A percentile compares a stretch with the other conserved stretches of the same genome.
Evolutionary conservation across 768 basidiomycete species (phyloP).

Genomic region (Boletus edulis): DNA sequence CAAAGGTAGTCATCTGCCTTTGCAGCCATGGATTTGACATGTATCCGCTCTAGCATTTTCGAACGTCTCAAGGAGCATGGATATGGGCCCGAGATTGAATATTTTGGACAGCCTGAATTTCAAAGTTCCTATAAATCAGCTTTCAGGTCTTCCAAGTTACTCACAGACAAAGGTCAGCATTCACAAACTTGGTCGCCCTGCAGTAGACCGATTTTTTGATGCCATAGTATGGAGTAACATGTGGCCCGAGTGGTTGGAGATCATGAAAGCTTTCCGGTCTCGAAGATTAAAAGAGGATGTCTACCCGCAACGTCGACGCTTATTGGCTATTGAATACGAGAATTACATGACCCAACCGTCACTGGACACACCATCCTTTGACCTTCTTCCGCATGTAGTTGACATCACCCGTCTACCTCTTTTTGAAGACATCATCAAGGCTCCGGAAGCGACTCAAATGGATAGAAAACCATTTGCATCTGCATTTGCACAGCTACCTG

Average conservation of each 20-base stretch:
- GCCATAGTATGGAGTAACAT: slow-evolving; percentile 10
- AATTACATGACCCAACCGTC: slow-evolving; percentile 7
- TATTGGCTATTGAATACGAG: slow-evolving; percentile 5
- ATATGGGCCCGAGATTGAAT: neutral
- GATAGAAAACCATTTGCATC: slow-evolving; percentile 1
- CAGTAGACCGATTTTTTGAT: neutral
- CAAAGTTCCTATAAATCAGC: neutral
- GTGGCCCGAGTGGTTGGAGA: neutral
- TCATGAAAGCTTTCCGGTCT: slow-evolving; percentile 1
- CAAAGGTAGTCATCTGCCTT: neutral
- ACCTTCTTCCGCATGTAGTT: slow-evolving; percentile 14
- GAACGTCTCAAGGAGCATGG: slow-evolving; percentile 3
- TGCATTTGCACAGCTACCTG: slow-evolving; percentile 14
- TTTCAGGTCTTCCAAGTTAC: slow-evolving; percentile 3
- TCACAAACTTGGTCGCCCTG: too few species aligned
- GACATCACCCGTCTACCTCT: slow-evolving; percentile 10
- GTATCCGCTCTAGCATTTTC: slow-evolving; percentile 5
- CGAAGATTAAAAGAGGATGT: neutral
- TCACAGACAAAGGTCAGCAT: slow-evolving; percentile 8
- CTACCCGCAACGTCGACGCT: slow-evolving; percentile 5
- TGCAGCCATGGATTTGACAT: too few species aligned
- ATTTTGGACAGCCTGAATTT: neutral
- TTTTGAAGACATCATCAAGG: slow-evolving; percentile 9
- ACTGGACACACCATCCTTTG: neutral
- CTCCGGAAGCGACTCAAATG: neutral